A percentile compares a stretch with the other conserved stretches of the same genome.
Conservation (phyloP, 1,284 basidiomycete genomes). For the Thelephora terrestris region DNA sequence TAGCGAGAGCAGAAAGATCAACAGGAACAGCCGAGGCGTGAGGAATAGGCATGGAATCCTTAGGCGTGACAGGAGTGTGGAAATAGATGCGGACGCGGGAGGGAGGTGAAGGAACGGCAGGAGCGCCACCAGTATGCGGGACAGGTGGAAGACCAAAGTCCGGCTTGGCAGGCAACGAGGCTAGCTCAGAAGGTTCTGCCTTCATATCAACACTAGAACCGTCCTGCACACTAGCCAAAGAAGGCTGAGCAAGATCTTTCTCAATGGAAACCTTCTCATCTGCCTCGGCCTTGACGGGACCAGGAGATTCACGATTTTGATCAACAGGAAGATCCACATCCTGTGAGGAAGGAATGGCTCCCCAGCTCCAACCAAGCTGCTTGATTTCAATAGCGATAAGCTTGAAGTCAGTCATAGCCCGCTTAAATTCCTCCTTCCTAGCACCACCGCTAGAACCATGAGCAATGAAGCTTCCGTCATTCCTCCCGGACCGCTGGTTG, state of each 20-base stretch:
- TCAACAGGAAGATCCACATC: constrained; percentile 6
- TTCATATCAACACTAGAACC: constrained; percentile 13
- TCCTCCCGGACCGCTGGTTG: constrained; percentile 38
- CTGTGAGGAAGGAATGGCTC: constrained; percentile 33
- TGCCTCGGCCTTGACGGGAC: constrained; percentile 3
- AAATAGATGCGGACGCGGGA: constrained; percentile 80
- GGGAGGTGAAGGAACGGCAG: constrained; percentile 38
- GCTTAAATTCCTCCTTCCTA: constrained; percentile 73
- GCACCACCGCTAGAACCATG: constrained; percentile 25
- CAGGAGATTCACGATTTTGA: constrained; percentile 6
- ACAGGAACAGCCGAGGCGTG: constrained; percentile 35
- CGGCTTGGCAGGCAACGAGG: not conserved
- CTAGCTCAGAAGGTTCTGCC: constrained; percentile 17
- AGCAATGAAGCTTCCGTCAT: constrained; percentile 31
- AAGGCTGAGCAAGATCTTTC: constrained; percentile 7
- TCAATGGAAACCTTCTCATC: constrained; percentile 13
- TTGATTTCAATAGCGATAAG: constrained; percentile 81
- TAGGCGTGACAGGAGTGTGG: constrained; percentile 71
- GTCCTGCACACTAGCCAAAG: not conserved
- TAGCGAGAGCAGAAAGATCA: constrained; percentile 27
- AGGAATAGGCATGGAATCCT: constrained; percentile 64
- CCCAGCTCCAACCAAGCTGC: constrained; percentile 69
- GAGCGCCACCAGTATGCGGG: constrained; percentile 11
- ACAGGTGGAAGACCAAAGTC: constrained; percentile 1
- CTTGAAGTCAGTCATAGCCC: constrained; percentile 93